Evolutionary conservation across 139 green algal species (phyloP).

Genomic region (Auxenochlorella protothecoides): DNA sequence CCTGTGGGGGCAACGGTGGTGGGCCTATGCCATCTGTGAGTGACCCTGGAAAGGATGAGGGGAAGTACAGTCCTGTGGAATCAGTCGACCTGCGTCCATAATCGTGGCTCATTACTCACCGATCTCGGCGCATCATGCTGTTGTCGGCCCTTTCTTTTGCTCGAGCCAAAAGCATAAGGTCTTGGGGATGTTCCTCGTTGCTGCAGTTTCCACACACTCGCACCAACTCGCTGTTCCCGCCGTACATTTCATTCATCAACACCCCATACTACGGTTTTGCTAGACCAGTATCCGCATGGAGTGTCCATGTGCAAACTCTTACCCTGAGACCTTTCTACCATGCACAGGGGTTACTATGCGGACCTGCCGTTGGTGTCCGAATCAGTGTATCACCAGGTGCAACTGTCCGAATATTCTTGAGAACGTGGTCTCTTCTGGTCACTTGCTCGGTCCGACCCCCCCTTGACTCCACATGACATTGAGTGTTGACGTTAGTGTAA

Average conservation of each 20-base stretch:
- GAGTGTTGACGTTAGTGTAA: no score
- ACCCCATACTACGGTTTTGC: no score
- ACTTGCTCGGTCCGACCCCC: no score
- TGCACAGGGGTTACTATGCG: conserved; percentile 47
- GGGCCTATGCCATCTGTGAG: background rate
- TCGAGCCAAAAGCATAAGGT: no score
- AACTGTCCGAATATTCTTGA: conserved; percentile 31
- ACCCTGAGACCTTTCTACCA: background rate
- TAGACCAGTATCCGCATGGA: background rate
- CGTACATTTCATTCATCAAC: no score
- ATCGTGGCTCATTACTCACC: no score
- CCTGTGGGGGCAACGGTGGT: background rate
- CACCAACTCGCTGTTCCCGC: background rate
- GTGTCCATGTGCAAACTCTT: background rate
- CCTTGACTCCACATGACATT: no score
- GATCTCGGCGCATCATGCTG: no score
- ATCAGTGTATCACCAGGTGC: conserved; percentile 61
- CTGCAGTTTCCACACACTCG: background rate
- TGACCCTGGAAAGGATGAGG: background rate
- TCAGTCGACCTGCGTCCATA: no score
- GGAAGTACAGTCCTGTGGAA: no score
- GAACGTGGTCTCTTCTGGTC: background rate
- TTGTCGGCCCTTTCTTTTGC: no score
- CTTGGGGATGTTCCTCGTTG: background rate
- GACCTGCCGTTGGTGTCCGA: conserved; percentile 60